Evolutionary conservation across 495 filamentous ascomycete species (phyloP), one percentile per base, ranked within the genome.

Genomic region (Penicillium roqueforti): DNA sequence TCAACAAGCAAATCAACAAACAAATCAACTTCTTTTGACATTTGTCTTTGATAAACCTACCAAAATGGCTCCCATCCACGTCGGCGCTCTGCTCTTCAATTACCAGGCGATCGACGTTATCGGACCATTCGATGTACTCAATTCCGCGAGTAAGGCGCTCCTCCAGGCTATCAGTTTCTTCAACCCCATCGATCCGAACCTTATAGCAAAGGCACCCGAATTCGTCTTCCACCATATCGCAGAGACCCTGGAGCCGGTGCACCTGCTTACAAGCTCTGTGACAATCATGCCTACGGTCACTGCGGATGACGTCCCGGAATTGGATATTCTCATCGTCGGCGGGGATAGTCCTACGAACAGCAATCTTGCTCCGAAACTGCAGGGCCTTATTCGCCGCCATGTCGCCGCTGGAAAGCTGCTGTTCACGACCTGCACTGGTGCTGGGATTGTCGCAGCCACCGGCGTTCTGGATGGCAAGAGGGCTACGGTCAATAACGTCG

Each of bases 101-200:
- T 71, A 66, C 48, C 69, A 72, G 59, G 56, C 58, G 20, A 51
- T 71, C 28, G 69, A 72, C 44, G 54, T 65, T n/a, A 57, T 67
- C 16, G 69, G 66, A 19, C 60, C 68, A 38, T 54, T 53, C 41
- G 69, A 72, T 44, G 58, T 72, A 11, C 62, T 72, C 39, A 58
- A 56, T 34, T 63, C 59, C 26, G 60, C 58, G 32, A 59, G 56
- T n/a, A 58, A 56, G 38, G 46, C 6, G 23, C 40, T 48, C 28
- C 5, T 57, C 32, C 9, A 53, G 1, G 41, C 57, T 20, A 51
- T 63, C n/a, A 31, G 58, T 6, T 7, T n/a, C 44, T 61, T 46
- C 40, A 38, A 11, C 20, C 58, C 54, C 28, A 31, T 61, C 4
- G 38, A 45, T 39, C 26, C 31, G 8, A 31, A 54, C 10, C 14